Evolutionary conservation across 768 basidiomycete species (phyloP), one percentile per base, ranked within the genome.

Genomic region (Pulveroboletus ravenelii): DNA sequence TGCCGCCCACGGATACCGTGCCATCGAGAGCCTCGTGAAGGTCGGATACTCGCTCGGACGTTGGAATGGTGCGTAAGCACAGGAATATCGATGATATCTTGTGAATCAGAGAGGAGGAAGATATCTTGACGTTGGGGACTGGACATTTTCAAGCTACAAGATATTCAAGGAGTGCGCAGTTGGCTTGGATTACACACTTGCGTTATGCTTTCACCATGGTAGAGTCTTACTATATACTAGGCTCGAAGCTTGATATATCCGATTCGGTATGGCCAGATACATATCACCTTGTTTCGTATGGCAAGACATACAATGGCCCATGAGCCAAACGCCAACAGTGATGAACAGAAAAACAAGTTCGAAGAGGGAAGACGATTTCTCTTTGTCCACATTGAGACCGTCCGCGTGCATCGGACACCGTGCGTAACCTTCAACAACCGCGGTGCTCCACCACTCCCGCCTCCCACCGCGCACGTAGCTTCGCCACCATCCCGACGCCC

Each of bases 21-120:
- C 59, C 12, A 69, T 84, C n/a, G 88, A 89, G 67, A 88, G 85
- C 6, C 63, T 86, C 12, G 73, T 91, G 41, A 79, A 81, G 71
- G 68, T 70, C 17, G 67, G 67, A 27, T 55, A 55, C 41, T 68
- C 67, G 12, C 48, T 68, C 13, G 67, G 68, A 27, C 61, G 50
- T 30, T 59, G 52, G 60, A 56, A 53, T 6, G 52, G 48, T 1
- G 52, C 50, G 32, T 62, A 47, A 60, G 23, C n/a, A 35, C 6
- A n/a, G 35, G 14, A 3, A 6, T 9, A 20, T 23, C 2, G 8
- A 0, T 27, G 8, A 0, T 27, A 27, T 27, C 25, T 27, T 6
- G 25, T 6, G 6, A 27, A 27, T 27, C 3, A 27, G 41, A 10
- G 23, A 32, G 42, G 14, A 7, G 10, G 10, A 18, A 20, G 12